These are phyloP conservation scores for Mycosarcoma mackinlayi DNA, from an alignment of 1,284 basidiomycete species.

Conservation along the genomic window DNA sequence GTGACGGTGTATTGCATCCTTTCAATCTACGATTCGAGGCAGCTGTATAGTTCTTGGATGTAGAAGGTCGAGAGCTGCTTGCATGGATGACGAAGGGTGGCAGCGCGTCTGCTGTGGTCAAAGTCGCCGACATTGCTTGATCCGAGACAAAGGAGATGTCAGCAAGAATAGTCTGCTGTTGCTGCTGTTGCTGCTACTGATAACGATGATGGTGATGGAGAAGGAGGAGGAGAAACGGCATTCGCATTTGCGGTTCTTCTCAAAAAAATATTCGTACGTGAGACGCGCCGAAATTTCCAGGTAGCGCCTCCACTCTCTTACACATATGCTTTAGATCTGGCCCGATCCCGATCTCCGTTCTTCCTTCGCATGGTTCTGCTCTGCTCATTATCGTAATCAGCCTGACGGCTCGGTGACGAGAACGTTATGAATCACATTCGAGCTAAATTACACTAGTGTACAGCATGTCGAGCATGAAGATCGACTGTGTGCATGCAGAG, in stretches of 20 bases:
- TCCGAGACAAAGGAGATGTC: neutral
- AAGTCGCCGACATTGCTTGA: neutral
- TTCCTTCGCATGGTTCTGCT: no score
- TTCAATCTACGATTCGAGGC: conserved; percentile 24
- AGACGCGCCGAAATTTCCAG: conserved; percentile 10
- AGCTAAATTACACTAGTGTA: neutral
- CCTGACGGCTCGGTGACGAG: no score
- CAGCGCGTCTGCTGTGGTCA: conserved; percentile 7
- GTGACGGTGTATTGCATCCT: conserved; percentile 37
- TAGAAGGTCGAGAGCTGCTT: conserved; percentile 23
- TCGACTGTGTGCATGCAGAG: no score
- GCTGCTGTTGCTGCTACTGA: neutral
- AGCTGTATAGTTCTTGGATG: conserved; percentile 5
- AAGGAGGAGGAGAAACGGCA: neutral
- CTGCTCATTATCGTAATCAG: no score
- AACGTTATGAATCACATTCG: no score
- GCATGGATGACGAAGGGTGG: conserved; percentile 33
- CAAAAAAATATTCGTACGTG: neutral
- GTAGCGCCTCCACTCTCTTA: conserved; percentile 8
- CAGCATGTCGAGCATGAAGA: no score
- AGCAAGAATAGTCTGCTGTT: no score
- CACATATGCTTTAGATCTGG: neutral
- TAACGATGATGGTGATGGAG: neutral
- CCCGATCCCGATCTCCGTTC: conserved; percentile 3
- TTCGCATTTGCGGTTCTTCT: conserved; percentile 1